phyloP scores from a whole-genome alignment of 805 yeast genomes.

The Candida sithepensis region DNA sequence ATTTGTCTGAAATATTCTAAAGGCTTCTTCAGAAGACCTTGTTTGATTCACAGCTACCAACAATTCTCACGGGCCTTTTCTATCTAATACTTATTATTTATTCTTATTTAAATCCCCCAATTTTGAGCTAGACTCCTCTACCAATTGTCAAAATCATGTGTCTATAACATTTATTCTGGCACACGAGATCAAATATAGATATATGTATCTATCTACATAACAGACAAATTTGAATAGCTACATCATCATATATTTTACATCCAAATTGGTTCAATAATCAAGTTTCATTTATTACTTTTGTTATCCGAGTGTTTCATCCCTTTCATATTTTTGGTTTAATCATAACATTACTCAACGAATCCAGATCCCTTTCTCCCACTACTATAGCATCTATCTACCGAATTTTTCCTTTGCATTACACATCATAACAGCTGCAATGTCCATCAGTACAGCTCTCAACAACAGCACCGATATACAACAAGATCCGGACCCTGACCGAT shows the following conservation, averaged over 20 bases:
- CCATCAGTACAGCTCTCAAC: not conserved
- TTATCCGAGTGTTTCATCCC: no score
- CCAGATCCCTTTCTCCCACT: not conserved
- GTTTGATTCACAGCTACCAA: no score
- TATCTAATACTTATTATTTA: not conserved
- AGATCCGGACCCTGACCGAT: not conserved
- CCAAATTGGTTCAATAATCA: no score
- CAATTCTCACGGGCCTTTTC: not conserved
- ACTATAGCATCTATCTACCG: not conserved
- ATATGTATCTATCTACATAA: not conserved
- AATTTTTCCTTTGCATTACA: not conserved
- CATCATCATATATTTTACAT: no score
- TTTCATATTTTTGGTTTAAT: no score
- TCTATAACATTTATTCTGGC: not conserved
- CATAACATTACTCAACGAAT: no score
- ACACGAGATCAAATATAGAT: not conserved
- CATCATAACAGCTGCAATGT: not conserved
- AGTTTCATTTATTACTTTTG: no score
- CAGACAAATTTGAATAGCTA: not conserved
- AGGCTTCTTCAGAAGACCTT: no score
- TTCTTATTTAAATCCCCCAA: not conserved
- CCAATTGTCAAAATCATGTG: not conserved
- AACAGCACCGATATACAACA: not conserved
- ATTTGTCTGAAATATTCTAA: no score
- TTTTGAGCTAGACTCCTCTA: not conserved